Base-by-base conservation (phyloP, 2,329 filamentous ascomycete genomes). In the Ophiostoma perfectum region DNA sequence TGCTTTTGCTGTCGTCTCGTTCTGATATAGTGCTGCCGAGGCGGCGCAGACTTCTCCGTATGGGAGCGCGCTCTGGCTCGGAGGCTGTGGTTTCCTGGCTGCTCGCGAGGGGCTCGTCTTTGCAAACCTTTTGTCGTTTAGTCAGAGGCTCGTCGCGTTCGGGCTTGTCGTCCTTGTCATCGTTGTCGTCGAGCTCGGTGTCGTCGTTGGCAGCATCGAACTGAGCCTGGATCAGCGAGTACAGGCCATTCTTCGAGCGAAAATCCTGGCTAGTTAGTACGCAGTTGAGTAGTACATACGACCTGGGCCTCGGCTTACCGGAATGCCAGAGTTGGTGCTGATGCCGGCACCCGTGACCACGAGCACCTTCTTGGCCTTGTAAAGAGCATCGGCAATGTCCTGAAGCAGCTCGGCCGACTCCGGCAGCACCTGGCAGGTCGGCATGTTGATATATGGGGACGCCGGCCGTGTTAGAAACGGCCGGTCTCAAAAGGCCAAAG, bases 281-380 rank as follows among this genome's bases (percentile, higher is more conserved):
- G 36, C 12, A 12, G 16, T 11, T 27, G 5, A 36, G 5, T 11
- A 6, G 7, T 55, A 7, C 1, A 12, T 4, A 27, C 2, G 27
- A 11, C 12, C 5, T 6, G 7, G 5, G 16, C 62, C 8, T 45
- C 12, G 42, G 16, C 83, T 74, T 80, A 91, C 89, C 66, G 89
- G 89, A 75, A 91, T 91, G 68, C 89, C 89, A 71, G 88, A 90
- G 75, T 90, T 91, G 66, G 89, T 91, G 75, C 88, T 90, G 75
- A 91, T 91, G 66, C 89, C 89, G 65, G 89, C 89, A 65, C 89
- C 89, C 0, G 89, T 91, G 44, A 91, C 81, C 27, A 91, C 85
- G 8, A 91, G 82, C n/a, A 90, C 82, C 75, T 90, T 91, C 71
- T 83, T 85, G 11, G 89, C 84, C 75, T 87, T 88, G 71, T 84